phyloP scores from a whole-genome alignment of 2,329 filamentous ascomycete genomes.

The Falciphora oryzae region DNA sequence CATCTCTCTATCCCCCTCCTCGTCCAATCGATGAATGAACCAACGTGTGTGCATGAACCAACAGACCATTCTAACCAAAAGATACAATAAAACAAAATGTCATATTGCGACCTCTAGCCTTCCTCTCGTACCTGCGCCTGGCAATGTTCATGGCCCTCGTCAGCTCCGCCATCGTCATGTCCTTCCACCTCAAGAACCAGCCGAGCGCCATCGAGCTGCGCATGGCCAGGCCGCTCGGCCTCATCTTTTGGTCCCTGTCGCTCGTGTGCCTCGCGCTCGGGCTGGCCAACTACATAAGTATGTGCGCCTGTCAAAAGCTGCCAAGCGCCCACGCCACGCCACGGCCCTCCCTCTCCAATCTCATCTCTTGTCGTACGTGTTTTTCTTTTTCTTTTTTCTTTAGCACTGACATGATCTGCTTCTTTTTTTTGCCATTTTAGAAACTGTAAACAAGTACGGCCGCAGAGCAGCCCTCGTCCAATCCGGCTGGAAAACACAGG shows the following conservation, averaged over 20 bases:
- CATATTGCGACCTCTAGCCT: conserved; percentile 38
- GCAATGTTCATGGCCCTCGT: conserved; percentile 89
- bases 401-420: background rate
- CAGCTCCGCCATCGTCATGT: conserved; percentile 82
- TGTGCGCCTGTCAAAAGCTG: conserved; percentile 18
- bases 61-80: no score
- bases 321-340: no score
- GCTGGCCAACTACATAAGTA: conserved; percentile 79
- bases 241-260: conserved; percentile 81
- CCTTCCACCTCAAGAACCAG: conserved; percentile 78
- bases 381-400: background rate
- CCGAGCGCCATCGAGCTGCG: conserved; percentile 66
- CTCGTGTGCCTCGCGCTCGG: conserved; percentile 72
- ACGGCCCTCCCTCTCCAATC: no score
- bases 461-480: conserved; percentile 78
- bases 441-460: conserved; percentile 74
- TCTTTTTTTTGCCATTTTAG: conserved; percentile 25
- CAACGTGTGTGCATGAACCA: no score
- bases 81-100: no score
- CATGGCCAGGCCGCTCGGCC: conserved; percentile 77
- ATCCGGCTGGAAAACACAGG: conserved; percentile 86
- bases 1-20: background rate
- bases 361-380: background rate
- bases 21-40: no score
- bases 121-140: conserved; percentile 86